Evolutionary conservation across 2,329 filamentous ascomycete species (phyloP), one percentile per base, ranked within the genome.

Genomic region (Exophiala bonariae): DNA sequence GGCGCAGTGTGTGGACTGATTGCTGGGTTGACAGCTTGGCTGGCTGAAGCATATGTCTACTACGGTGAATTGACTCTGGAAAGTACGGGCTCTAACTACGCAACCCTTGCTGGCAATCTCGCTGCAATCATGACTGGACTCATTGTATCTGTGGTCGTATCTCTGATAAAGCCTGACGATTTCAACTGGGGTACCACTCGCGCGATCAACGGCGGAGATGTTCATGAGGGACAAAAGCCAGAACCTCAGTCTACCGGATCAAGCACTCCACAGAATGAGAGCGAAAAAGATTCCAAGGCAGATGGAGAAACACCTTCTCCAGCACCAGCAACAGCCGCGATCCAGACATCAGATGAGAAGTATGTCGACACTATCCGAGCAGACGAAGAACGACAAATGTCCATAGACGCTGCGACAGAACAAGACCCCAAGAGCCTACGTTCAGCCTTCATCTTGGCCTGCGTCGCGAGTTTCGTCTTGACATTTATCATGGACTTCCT

Each of bases 91-190:
- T 79, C 82, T n/a, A 95, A 95, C n/a, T 53, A 46, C 32, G 46
- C 53, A 10, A 56, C 50, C 3, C 30, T 52, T n/a, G 41, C 45
- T 5, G 89, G 89, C 26, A 95, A 95, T 57, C 86, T 95, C 4
- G 82, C 84, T 1, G 87, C 89, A 0, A 78, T 95, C 2, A 81
- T 95, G 7, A 85, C 86, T 0, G 90, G 90, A 0, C 52, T 87
- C 0, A 65, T 92, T 26, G 83, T 92, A 61, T 79, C 91, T 7
- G 87, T 89, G 0, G 53, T 91, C 32, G 75, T 95, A 13, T 91
- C 87, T 0, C 76, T 85, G 41, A 68, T 95, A 95, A 68, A 86
- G 95, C 73, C 95, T 87, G 83, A 72, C 81, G 36, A 51, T 82
- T 22, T 95, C 95, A 89, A 79, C 81, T 61, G 76, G 75, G 30